Evolutionary conservation across 176 grass and related monocot genomes (phyloP), one percentile per base, ranked within the genome.

Genomic region (Ensete ventricosum): DNA sequence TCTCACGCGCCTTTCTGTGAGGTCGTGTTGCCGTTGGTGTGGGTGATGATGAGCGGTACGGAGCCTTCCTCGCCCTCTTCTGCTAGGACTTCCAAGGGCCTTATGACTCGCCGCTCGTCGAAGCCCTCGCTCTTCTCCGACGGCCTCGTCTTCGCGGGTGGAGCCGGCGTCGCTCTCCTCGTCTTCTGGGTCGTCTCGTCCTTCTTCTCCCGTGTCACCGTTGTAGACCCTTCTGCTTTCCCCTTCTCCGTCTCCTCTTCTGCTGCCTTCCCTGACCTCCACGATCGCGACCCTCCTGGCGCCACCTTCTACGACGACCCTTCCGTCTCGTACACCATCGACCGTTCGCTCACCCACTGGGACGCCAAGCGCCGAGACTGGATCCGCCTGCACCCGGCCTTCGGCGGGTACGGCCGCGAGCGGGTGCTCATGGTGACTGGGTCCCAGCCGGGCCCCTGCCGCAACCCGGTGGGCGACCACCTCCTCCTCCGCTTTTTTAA

Each of bases 291-390:
- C 17, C 59, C 17, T 17, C 25, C 22, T 1, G 17, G 52, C 14
- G 34, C 58, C 12, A 92, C 89, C 50, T 92, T 92, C 89, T 96
- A 96, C 81, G 93, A 97, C 52, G 90, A 92, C 29, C 90, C 87
- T 62, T 64, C 49, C 66, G 34, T 92, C 60, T 54, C 79, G 25
- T 92, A 97, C 90, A 85, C 90, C 71, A 52, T 97, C 72, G 90
- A 87, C 83, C 57, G 80, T 13, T 81, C 76, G 19, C 69, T 96
- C 70, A 1, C 64, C 20, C 73, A 87, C 53, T 96, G 93, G 93
- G 93, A 96, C 81, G 66, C 73, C 76, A 96, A 88, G 85, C 89
- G 93, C 25, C 76, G 54, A 13, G 78, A 55, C 14, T 92, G 93
- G 93, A 71, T 83, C 54, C 83, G 81, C 66, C 85, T 83, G 24